Percentiles rank a stretch among this genome's conserved stretches.
Evolutionary conservation across 768 basidiomycete genomes (phyloP).

Genomic region (Kwoniella mangroviensis): DNA sequence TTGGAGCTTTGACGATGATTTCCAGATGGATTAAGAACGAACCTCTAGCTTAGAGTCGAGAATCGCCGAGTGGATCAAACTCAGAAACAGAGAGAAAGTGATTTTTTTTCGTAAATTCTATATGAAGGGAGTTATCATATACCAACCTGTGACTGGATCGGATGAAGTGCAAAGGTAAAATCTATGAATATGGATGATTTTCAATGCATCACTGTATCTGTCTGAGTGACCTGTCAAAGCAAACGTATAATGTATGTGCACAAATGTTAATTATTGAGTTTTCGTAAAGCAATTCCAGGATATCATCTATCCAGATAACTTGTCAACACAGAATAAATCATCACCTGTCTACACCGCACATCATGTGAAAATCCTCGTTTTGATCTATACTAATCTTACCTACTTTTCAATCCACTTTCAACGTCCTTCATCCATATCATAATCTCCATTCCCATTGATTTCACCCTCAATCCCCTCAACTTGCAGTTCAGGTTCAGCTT

Average conservation of each 20-base stretch:
- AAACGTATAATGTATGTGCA: background rate
- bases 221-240: background rate
- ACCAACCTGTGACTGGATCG: background rate
- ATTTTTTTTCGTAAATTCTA: too few species aligned
- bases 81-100: too few species aligned
- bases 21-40: conserved; percentile 59
- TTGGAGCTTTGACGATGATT: conserved; percentile 72
- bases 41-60: conserved; percentile 46
- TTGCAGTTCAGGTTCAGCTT: background rate
- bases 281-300: too few species aligned
- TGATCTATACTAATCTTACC: too few species aligned
- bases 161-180: background rate
- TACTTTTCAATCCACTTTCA: background rate
- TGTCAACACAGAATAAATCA: too few species aligned
- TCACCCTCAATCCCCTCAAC: background rate
- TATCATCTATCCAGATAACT: too few species aligned
- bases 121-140: too few species aligned
- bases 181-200: conserved; percentile 8
- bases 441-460: conserved; percentile 9
- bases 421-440: conserved; percentile 5
- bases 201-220: conserved; percentile 5
- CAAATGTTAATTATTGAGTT: background rate
- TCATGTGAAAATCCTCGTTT: too few species aligned
- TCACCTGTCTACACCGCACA: too few species aligned
- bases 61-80: too few species aligned